Base-by-base conservation (phyloP, 2,329 filamentous ascomycete species). In the Anthostomella pinea region DNA sequence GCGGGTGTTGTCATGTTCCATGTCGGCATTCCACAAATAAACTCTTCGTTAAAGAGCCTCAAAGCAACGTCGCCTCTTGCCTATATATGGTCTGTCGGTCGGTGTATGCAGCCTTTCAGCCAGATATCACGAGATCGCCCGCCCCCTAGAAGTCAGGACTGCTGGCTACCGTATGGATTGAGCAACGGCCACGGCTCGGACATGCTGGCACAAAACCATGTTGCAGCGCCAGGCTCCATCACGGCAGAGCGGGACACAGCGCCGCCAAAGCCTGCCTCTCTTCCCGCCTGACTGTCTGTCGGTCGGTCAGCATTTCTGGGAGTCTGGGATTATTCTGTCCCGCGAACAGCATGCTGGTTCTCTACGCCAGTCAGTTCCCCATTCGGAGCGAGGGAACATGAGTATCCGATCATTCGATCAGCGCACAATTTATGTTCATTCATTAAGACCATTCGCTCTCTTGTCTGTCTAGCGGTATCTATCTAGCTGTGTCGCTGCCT, bases 21-120 rank as follows among this genome's bases (percentile, higher is more conserved):
- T 56, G 52, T 52, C 49, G 41, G 49, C 53, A 53, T 53, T 46
- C 54, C 54, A 54, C 52, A 55, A 57, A 57, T 53, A 50, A 46
- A 48, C 39, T 48, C 39, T 47, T 50, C 45, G 27, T 41, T 40
- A 52, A 55, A 55, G 54, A 58, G 54, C 52, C 54, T 56, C 54
- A 56, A 54, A 47, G 46, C 43, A 49, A 58, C 54, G 52, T 56
- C 53, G 45, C 52, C 39, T 46, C 49, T 33, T 52, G 32, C 45
- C 46, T 45, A 27, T 31, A 40, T 45, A 45, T 45, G 18, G 26
- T 39, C 25, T 40, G 18, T 34, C 40, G 33, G 41, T 35, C 40
- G 42, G 40, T 43, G 38, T 45, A 37, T 43, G 36, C 30, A 36
- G 36, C 39, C 24, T 44, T 41, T 43, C 39, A 36, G 47, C 37